Evolutionary conservation across 2,329 filamentous ascomycete species (phyloP), one percentile per base, ranked within the genome.

Genomic region (Ilyonectria mors-panacis): DNA sequence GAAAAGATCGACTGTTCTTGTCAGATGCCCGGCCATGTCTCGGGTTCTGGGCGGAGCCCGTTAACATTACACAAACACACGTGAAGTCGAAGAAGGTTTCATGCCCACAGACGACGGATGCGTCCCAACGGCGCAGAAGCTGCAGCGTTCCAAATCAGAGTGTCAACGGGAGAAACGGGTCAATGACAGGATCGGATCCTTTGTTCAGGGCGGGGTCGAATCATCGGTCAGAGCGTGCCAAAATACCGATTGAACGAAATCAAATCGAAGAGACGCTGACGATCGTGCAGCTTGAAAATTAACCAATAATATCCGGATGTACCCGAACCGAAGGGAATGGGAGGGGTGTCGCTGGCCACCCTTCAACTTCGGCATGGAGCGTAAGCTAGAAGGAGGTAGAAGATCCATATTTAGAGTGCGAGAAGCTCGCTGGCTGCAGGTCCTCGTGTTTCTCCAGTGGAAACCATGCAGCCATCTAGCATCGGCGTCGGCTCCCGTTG

Each of bases 251-350:
- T 57, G 50, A 44, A 63, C 50, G 15, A 56, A 15, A n/a, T 21
- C 45, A 71, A 30, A 66, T 67, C 54, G 64, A 56, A 30, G 65
- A 62, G 50, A 50, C 59, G 70, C 57, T 68, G 64, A 50, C 69
- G 61, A 70, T 70, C 72, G 67, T 69, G 68, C 68, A 70, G 63
- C 59, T 66, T 66, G 57, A 53, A 42, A 53, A 65, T 35, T 66
- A 66, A 63, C 77, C 77, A 79, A 79, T 79, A 61, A 71, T 67
- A 74, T 63, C 15, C 53, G 51, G 51, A 72, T 69, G 28, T 77
- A 78, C 75, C 75, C 78, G 78, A 77, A 76, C 75, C 78, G 78
- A 77, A 76, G 69, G 64, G 70, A 69, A 67, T 65, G 56, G 65
- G 66, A 65, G 71, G 69, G 74, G 65, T 65, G 69, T 54, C 63